phyloP scores from a whole-genome alignment of 2,329 filamentous ascomycete species.

The Colletotrichum musae region DNA sequence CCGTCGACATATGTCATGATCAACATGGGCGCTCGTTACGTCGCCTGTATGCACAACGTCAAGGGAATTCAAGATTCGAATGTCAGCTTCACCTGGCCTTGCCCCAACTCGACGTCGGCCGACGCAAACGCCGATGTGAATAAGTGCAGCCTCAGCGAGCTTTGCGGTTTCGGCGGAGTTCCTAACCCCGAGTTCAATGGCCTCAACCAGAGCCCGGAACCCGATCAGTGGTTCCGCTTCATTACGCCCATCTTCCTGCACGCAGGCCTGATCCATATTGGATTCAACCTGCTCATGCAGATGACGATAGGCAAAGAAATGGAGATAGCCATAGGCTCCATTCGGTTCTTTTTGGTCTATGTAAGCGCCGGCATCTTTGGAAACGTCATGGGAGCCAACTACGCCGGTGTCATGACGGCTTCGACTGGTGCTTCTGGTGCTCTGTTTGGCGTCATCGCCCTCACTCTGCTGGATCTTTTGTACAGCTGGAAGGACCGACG shows the following conservation, averaged over 20 bases:
- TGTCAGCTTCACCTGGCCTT: conserved; percentile 75
- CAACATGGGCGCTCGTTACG: conserved; percentile 95
- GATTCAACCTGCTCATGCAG: conserved; percentile 94
- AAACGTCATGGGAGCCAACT: conserved; percentile 95
- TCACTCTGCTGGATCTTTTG: conserved; percentile 89
- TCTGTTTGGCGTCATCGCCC: conserved; percentile 91
- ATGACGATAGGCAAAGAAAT: conserved; percentile 92
- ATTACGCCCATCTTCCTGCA: conserved; percentile 97
- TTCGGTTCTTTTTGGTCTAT: conserved; percentile 93
- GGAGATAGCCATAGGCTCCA: conserved; percentile 88
- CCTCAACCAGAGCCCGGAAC: conserved; percentile 68
- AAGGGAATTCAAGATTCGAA: conserved; percentile 71
- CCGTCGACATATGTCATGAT: conserved; percentile 92
- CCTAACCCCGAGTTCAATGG: conserved; percentile 75
- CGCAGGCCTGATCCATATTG: conserved; percentile 93
- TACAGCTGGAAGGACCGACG: conserved; percentile 91
- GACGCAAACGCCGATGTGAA: conserved; percentile 62
- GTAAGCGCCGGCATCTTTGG: conserved; percentile 94
- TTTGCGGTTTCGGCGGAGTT: conserved; percentile 88
- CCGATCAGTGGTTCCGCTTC: conserved; percentile 97
- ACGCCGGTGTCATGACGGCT: conserved; percentile 83
- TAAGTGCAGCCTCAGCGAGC: conserved; percentile 80
- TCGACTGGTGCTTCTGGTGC: conserved; percentile 92
- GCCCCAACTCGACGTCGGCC: conserved; percentile 81
- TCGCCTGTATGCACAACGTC: conserved; percentile 94